Evolutionary conservation across 2,329 filamentous ascomycete genomes (phyloP).

Genomic region (Talaromyces marneffei): DNA sequence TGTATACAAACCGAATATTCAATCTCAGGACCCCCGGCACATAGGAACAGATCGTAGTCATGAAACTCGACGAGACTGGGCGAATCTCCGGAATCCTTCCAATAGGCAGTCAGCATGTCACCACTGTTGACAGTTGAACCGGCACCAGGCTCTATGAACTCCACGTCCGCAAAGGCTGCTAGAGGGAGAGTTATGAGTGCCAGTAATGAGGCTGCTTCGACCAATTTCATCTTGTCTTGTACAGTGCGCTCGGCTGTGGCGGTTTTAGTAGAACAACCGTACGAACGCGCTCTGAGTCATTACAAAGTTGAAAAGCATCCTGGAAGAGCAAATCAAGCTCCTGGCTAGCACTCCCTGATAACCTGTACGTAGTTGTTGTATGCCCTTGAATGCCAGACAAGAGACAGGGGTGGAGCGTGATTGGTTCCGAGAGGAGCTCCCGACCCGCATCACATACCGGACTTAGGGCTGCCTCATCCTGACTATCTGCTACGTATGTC

Average conservation of each 20-base stretch:
- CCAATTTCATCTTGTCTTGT: slow-evolving; percentile 25
- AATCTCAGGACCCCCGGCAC: slow-evolving; percentile 53
- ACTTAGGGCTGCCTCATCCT: slow-evolving; percentile 5
- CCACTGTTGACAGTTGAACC: slow-evolving; percentile 48
- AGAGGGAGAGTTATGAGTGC: slow-evolving; percentile 35
- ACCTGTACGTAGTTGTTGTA: background rate
- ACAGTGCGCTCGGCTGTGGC: background rate
- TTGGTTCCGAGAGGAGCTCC: background rate
- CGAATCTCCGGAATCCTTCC: slow-evolving; percentile 50
- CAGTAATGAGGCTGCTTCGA: slow-evolving; percentile 22
- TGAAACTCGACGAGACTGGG: slow-evolving; percentile 48
- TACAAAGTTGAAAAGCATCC: background rate
- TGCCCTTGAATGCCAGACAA: slow-evolving; percentile 14
- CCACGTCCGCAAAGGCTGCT: slow-evolving; percentile 47
- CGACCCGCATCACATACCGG: slow-evolving; percentile 11
- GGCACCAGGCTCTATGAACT: slow-evolving; percentile 50
- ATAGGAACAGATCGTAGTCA: slow-evolving; percentile 55
- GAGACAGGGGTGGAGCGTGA: background rate
- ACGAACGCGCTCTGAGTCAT: background rate
- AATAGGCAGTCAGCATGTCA: slow-evolving; percentile 49
- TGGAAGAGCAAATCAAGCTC: background rate
- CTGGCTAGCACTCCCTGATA: background rate
- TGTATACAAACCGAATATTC: slow-evolving; percentile 37
- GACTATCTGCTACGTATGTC: background rate
- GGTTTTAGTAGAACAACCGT: background rate